Evolutionary conservation across 305 asterid species (phyloP), one percentile per base, ranked within the genome.

Genomic region (Fraxinus xanthoxyloides): DNA sequence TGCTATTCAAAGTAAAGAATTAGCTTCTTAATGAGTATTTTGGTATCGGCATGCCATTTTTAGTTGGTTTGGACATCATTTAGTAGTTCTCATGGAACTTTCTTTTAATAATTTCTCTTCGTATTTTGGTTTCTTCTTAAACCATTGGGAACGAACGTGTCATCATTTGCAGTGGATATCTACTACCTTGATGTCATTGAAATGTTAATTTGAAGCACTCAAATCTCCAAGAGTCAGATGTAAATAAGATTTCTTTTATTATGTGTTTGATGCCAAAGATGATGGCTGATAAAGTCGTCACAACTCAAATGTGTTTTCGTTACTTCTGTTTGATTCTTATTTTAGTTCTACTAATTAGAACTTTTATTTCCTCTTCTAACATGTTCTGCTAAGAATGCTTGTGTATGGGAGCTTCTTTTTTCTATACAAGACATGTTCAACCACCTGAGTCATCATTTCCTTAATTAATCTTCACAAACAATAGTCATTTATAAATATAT

Each of bases 1-100:
- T 81, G 40, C 38, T 38, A 75, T 81, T 82, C 84, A 21, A 79
- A 65, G 76, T 63, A 7, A 6, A 12, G 32, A 75, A 4, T 77
- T 77, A 43, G 48, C 28, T 31, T 34, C 61, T 78, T 76, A 81
- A 72, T 51, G 38, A 59, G 26, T 30, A 75, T 77, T 59, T 54
- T 72, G 48, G 78, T 76, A 72, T 56, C 23, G 23, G 48, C 38
- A 2, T 79, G 70, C 54, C 63, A 40, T 74, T 51, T 79, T 21
- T 31, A 76, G 65, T 56, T 51, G 67, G 72, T 72, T 32, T 56
- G 43, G 19, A 73, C 78, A 24, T 75, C 67, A 17, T 23, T 61
- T 79, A 32, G 3, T 6, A 51, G 81, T 75, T 75, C 67, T 77
- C 59, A 56, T 13, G 32, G 63, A 76, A 46, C 56, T 46, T 46